Base-by-base conservation (phyloP, 805 yeast genomes). In the Sugiyamaella boreocaroliniensis region DNA sequence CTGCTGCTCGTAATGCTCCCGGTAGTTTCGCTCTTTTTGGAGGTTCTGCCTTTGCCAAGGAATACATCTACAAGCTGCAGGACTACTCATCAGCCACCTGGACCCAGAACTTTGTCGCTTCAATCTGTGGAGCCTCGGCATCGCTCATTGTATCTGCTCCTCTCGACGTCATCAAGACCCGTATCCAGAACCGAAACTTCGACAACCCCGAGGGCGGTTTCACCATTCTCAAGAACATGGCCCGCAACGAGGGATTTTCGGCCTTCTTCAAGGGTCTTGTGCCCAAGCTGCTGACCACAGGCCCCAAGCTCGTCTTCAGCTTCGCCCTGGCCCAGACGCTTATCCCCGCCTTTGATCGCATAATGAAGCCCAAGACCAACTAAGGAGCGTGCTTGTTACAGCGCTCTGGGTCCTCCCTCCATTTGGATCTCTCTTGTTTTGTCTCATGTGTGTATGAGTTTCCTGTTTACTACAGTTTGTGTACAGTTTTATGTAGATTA, bases 1-100 rank as follows among this genome's bases (percentile, higher is more conserved):
- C 99, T 55, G 95, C 95, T 62, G 99, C 99, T 44, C 85, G 99
- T 80, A 93, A 93, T 69, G 97, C 98, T 1, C 99, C 99, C 40
- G 99, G 99, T 55, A 89, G 97, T 1, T 93, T 93, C 67, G 96
- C 98, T 15, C 76, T 93, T 53, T 93, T 93, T 62, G 99, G 99
- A 62, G 99, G 98, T 73, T 89, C 92, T 67, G 96, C 99, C 14
- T 93, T 93, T 68, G 98, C 99, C 56, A 93, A 93, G 75, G 99
- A 93, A 74, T 93, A 88, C 74, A 80, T 93, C 55, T 82, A 89
- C 63, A 90, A 90, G 14, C 78, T 93, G 64, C 67, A 76, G 61
- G 99, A 93, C 73, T 89, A 93, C 76, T 77, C 90, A 34, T 70
- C 81, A 57, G 99, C 99, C 43, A 86, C 98, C 15, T 92, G 97